Percentiles rank a stretch among this genome's conserved stretches.
Conservation (phyloP, 1,284 basidiomycete species). For the Apiotrichum akiyoshidainum region DNA sequence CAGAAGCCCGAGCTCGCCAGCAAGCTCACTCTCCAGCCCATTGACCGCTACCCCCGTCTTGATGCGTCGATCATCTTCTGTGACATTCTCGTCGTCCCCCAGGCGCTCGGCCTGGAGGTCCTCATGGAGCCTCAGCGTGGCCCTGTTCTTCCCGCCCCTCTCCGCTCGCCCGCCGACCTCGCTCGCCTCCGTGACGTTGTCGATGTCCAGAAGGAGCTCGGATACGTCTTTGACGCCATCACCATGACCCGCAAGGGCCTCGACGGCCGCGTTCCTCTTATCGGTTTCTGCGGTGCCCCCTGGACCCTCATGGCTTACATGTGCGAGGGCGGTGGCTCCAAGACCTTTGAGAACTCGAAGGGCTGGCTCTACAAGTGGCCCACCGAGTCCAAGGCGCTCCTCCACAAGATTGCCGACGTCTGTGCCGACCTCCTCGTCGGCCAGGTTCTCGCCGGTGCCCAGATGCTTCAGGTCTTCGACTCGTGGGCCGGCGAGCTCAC, state of each 20-base stretch:
- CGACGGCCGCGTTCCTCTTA: conserved; percentile 81
- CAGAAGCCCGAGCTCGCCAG: conserved; percentile 78
- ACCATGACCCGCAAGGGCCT: conserved; percentile 73
- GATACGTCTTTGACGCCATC: conserved; percentile 88
- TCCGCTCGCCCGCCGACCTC: conserved; percentile 71
- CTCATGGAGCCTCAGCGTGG: conserved; percentile 77
- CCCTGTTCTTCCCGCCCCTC: conserved; percentile 78
- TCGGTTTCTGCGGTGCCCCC: conserved; percentile 91
- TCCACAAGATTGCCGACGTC: conserved; percentile 74
- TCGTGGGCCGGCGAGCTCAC: conserved; percentile 90
- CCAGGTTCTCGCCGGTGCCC: conserved; percentile 87
- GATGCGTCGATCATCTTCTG: conserved; percentile 96
- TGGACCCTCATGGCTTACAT: conserved; percentile 98
- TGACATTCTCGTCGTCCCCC: conserved; percentile 92
- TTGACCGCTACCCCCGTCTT: conserved; percentile 75
- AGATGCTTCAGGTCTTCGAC: conserved; percentile 94
- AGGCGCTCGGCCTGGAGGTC: conserved; percentile 91
- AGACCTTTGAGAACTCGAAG: conserved; percentile 83
- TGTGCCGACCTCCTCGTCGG: conserved; percentile 83
- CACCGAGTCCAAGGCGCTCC: conserved; percentile 69
- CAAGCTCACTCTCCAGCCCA: conserved; percentile 86
- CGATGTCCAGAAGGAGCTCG: conserved; percentile 74
- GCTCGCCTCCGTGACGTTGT: conserved; percentile 61
- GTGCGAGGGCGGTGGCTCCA: conserved; percentile 88
- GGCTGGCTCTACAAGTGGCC: conserved; percentile 88